Percentiles rank a stretch among this genome's conserved stretches.
These are phyloP conservation scores for Flagelloscypha sp. DNA, from an alignment of 768 basidiomycete genomes.

Conservation along the genomic window DNA sequence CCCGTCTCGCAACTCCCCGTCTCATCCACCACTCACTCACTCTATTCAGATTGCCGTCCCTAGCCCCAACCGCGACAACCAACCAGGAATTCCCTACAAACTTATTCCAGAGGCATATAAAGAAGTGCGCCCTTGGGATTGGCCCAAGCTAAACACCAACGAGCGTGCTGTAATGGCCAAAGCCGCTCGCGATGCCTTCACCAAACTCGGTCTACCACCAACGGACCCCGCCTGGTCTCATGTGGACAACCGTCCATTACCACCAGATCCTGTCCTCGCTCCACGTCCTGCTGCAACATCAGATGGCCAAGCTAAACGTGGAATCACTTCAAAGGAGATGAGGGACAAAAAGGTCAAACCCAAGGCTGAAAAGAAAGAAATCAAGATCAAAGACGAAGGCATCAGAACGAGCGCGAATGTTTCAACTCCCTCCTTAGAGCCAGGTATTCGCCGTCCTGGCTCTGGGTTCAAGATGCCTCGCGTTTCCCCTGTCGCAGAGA, in stretches of 20 bases:
- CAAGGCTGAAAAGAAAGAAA: slow-evolving; percentile 33
- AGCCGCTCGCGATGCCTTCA: slow-evolving; percentile 41
- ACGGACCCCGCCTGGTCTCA: slow-evolving; percentile 58
- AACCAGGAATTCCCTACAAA: slow-evolving; percentile 34
- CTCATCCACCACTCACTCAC: neutral
- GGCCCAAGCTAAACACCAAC: slow-evolving; percentile 37
- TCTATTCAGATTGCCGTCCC: slow-evolving; percentile 12
- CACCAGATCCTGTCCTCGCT: slow-evolving; percentile 8
- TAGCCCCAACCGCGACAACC: slow-evolving; percentile 26
- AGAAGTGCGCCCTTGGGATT: slow-evolving; percentile 64
- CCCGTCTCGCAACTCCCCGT: slow-evolving; percentile 6
- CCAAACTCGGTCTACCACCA: slow-evolving; percentile 45
- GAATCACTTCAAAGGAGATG: slow-evolving; percentile 34
- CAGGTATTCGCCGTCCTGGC: slow-evolving; percentile 29
- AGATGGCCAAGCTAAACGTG: slow-evolving; percentile 35
- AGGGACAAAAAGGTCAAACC: slow-evolving; percentile 40
- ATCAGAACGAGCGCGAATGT: slow-evolving; percentile 16
- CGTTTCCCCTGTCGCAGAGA: slow-evolving; percentile 14
- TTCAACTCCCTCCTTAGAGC: slow-evolving; percentile 2
- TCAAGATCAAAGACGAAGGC: slow-evolving; percentile 43
- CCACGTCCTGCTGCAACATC: slow-evolving; percentile 11
- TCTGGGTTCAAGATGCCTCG: slow-evolving; percentile 39
- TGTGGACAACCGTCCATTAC: slow-evolving; percentile 30
- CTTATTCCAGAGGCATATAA: slow-evolving; percentile 54
- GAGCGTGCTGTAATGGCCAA: slow-evolving; percentile 45